Evolutionary conservation across 805 yeast species (phyloP), one percentile per base, ranked within the genome.

Genomic region (Candida methanosorbosa): DNA sequence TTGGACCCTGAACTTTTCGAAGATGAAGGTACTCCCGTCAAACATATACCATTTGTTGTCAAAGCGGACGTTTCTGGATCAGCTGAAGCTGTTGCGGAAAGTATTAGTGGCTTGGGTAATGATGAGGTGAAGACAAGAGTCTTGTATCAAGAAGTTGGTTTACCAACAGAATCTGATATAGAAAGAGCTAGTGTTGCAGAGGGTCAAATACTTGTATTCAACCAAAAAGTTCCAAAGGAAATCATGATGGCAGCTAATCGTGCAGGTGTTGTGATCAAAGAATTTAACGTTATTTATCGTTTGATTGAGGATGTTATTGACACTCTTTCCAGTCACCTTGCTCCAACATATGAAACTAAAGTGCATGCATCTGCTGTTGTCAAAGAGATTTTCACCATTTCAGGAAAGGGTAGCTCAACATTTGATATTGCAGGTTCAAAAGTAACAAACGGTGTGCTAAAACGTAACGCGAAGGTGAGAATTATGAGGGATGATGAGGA

Each of bases 1-100:
- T 34, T 36, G 46, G 61, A 44, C 35, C 54, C 60, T 3, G 59
- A 55, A 22, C 19, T 57, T 13, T 54, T 55, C 36, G 64, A 49
- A 7, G 44, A 42, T 11, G 59, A 51, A 8, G 61, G 52, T 3
- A 46, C 45, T 4, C 46, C 46, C 4, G 39, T 43, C 2, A 54
- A 60, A 12, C 60, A 59, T 11, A 59, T 75, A 4, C 74, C 75
- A 21, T 86, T 79, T 43, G 78, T 92, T 19, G 65, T 92, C 24
- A 86, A 84, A 52, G 83, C 95, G 0, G 98, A 92, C 59, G 97
- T 90, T 1, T 78, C 80, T 45, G 98, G 98, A 0, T 88, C 97
- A 1, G 82, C 84, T 0, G 98, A 92, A 53, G 98, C 98, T 2
- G 82, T 92, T 23, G 70, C 64, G 26, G 96, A 88, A 54, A 77